Base-by-base conservation (phyloP, 2,329 filamentous ascomycete genomes). In the Ophiostoma angusticollis region DNA sequence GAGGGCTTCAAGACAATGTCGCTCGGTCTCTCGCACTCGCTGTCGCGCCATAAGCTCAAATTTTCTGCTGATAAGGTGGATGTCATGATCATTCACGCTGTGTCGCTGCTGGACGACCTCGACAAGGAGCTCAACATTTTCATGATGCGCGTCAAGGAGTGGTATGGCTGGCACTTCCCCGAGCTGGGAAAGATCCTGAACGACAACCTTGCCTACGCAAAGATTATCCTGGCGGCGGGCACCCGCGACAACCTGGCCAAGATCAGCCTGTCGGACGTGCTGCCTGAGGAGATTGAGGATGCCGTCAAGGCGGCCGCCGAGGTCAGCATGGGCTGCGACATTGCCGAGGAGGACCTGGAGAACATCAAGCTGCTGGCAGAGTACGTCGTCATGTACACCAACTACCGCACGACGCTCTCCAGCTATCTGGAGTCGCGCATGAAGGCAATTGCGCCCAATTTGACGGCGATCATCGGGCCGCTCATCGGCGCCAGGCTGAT, bases 161-260 rank as follows among this genome's bases (percentile, higher is more conserved):
- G 91, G 91, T 98, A 98, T 59, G 91, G 91, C 54, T 98, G 91
- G 91, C 91, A 96, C 64, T 98, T 96, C 69, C 91, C 91, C 29
- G 91, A 98, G 68, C 78, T 98, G 72, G 87, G 84, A 56, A 89
- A 87, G 65, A 94, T 96, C 56, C 72, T 95, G 51, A 93, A 93
- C 61, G 91, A 98, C 71, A 98, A 98, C 64, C 67, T 94, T 46
- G 87, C 87, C 48, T 98, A 94, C 59, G 79, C 87, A 44, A 80
- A 80, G 50, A 79, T 98, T 42, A 85, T 98, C 42, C 65, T 94
- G 36, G 74, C 80, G 48, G 84, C 93, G 68, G 91, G 91, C 51
- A 84, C 93, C 73, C 81, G 91, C 49, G 77, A 80, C 49, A 86
- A 85, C 56, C 81, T 81, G 45, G 68, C 77, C 47, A 72, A 73